Conservation (phyloP, 768 basidiomycete genomes). For the Russula sp. region DNA sequence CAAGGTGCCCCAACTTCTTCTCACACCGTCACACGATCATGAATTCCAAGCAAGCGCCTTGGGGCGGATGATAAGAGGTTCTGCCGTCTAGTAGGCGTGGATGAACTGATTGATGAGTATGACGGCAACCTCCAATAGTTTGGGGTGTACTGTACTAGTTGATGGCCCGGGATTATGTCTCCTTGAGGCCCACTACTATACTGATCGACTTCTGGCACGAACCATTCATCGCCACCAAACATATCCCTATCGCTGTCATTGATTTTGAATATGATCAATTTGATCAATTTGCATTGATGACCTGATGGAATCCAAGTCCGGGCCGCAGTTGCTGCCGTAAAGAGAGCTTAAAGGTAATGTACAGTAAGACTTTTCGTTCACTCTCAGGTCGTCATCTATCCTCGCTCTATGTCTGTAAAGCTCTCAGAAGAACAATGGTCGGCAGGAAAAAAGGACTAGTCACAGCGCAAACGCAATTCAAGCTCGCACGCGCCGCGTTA, state of each 20-base stretch:
- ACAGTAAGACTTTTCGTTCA: not conserved
- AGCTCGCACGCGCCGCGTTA: not conserved
- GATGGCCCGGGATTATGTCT: not conserved
- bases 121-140: not conserved
- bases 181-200: not conserved
- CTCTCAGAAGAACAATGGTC: not conserved
- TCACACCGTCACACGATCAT: slow-evolving; percentile 3
- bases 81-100: not conserved
- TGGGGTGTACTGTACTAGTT: not conserved
- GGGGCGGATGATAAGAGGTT: not conserved
- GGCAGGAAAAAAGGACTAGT: too few species aligned
- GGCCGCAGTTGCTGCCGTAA: not conserved
- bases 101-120: not conserved
- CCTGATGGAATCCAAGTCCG: too few species aligned
- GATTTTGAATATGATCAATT: not conserved
- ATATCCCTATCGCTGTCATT: not conserved
- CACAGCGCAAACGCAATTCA: not conserved
- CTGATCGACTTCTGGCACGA: not conserved
- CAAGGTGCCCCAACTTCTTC: not conserved
- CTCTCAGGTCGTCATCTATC: not conserved
- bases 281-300: not conserved
- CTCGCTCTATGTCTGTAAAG: not conserved
- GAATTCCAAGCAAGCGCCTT: not conserved
- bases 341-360: not conserved
- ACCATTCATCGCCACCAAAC: too few species aligned